Base-by-base conservation (phyloP, 345 rosid genomes). In the Syzygium aromaticum region DNA sequence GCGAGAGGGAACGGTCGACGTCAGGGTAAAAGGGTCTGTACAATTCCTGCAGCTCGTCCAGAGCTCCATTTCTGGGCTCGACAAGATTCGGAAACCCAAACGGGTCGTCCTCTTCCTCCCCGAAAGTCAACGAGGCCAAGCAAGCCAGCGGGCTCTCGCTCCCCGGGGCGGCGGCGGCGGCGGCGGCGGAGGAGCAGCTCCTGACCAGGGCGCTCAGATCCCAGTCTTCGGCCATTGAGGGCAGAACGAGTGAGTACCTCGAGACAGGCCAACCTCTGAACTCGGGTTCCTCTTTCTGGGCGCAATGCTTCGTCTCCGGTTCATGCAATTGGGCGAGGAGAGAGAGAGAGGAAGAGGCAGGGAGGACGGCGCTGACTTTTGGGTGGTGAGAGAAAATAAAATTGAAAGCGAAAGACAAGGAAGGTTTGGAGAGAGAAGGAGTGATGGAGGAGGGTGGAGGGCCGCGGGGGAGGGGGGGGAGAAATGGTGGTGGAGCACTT, bases 151-250 rank as follows among this genome's bases (percentile, higher is more conserved):
- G 89, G 85, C 89, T 89, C 40, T 87, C 89, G 9, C 33, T 43
- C 7, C 25, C 80, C 8, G 73, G 13, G 25, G 85, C 14, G 16
- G 54, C 43, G 7, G 84, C 73, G 12, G 89, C 54, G 19, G 52
- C 49, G 40, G 54, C 38, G n/a, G 87, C n/a, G 15, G 88, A 56
- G 89, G 88, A 83, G 89, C 94, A 96, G 88, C 98, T 90, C 89
- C 94, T 94, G 17, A 97, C 98, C 51, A 97, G 91, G 14, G 99
- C 98, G 63, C 63, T 89, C 53, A 97, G 95, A 93, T 96, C 99
- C 99, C 98, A 97, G 67, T 94, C 95, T 54, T 92, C 94, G 23
- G 33, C 84, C 38, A 46, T 87, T 86, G 54, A 27, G 40, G 10
- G 33, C 12, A 21, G 51, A 51, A 83, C 54, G 51, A 52, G 51